Conservation (phyloP, 371 early-diverging fungal species). For the Rhizoclosmatium hyalinum region DNA sequence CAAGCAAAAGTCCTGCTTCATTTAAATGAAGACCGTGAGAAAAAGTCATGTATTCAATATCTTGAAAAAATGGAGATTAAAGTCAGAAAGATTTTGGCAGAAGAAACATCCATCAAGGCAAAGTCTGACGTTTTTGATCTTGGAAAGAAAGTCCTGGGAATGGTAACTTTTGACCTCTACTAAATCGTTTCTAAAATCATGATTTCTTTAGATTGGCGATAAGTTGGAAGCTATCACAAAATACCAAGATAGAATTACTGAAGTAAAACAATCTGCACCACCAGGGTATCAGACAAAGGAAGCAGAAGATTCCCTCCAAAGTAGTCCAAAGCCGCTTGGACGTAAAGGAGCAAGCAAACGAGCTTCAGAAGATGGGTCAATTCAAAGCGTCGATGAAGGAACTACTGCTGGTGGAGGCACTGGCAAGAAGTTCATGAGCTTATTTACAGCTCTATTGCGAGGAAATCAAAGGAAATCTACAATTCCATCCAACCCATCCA, state of each 20-base stretch:
- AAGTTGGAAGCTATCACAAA: constrained; percentile 11
- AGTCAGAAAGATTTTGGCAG: constrained; percentile 16
- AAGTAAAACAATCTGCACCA: not conserved
- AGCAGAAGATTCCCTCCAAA: constrained; percentile 22
- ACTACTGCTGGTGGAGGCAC: constrained; percentile 6
- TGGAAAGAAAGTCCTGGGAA: constrained; percentile 17
- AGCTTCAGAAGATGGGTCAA: not conserved
- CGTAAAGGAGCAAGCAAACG: not conserved
- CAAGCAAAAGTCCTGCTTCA: constrained; percentile 28
- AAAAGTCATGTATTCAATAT: constrained; percentile 37
- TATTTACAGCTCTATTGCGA: constrained; percentile 46
- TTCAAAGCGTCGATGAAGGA: not conserved
- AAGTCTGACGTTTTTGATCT: constrained; percentile 26
- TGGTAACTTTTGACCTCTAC: constrained; percentile 11
- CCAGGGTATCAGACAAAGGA: not conserved
- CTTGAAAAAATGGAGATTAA: constrained; percentile 28
- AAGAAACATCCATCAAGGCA: constrained; percentile 13
- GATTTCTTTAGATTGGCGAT: not conserved
- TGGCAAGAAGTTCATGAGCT: constrained; percentile 42
- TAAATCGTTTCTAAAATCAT: not conserved
- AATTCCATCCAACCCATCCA: not conserved
- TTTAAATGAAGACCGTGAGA: constrained; percentile 18
- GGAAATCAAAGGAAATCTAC: constrained; percentile 38
- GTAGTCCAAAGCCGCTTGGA: not conserved
- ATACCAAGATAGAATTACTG: constrained; percentile 6